Evolutionary conservation across 805 yeast species (phyloP), one percentile per base, ranked within the genome.

Genomic region (Priceomyces medius): DNA sequence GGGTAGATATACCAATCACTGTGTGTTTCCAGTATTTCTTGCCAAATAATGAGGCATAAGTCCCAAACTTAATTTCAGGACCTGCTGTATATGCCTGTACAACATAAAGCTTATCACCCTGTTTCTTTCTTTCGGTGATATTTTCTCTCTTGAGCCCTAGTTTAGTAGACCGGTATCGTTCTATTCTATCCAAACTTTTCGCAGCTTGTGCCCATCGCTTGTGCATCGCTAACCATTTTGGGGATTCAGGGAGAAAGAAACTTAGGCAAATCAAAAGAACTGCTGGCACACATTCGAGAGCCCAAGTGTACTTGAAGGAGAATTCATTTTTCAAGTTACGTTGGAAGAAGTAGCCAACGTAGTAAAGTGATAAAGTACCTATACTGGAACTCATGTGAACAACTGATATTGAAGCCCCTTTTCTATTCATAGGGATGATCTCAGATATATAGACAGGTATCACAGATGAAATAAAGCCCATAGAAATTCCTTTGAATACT

Each of bases 141-240:
- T 35, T 32, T 8, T 42, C 35, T 37, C 48, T 37, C 47, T 47
- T 28, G 26, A 28, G 32, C 7, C 32, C 32, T 28, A 28, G 32
- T 13, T 28, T 28, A 13, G 16, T n/a, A 28, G n/a, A 28, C 35
- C 26, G 26, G 34, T 31, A 13, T 43, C 34, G 45, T 38, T 43
- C 50, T 50, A 23, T 31, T 33, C 37, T 45, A 12, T 43, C 42
- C 44, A 49, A 56, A 12, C 60, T 47, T 2, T 46, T 47, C 38
- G 68, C 60, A 10, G 76, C 74, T 36, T 64, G 59, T 2, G 42
- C 41, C 71, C 74, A 74, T 35, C 49, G 51, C 1, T 61, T 51
- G 36, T 54, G 57, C 1, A 63, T 49, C 0, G 52, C 50, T 37
- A 49, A 44, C 67, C 67, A 63, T 44, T 53, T 54, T 3, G 68